These are phyloP conservation scores for Globisporangium paroecandrum DNA, from an alignment of 352 stramenopile species.

Conservation along the genomic window DNA sequence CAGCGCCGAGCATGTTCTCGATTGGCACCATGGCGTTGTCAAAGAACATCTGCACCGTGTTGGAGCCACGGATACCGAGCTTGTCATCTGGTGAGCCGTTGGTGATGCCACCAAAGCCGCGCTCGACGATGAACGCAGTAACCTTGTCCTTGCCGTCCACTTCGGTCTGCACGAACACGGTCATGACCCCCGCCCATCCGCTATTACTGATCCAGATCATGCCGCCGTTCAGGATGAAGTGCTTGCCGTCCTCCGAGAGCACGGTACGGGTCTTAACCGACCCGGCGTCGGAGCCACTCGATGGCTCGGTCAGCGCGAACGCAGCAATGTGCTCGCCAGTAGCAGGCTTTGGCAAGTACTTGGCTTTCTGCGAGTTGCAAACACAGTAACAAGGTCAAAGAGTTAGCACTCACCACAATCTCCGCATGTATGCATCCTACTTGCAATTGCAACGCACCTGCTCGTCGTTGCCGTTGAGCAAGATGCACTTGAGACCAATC, in stretches of 20 bases:
- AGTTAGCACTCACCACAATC: constrained; percentile 2
- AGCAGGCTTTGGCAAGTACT: constrained; percentile 90
- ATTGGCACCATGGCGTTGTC: constrained; percentile 94
- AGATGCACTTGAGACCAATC: constrained; percentile 84
- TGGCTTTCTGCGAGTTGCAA: constrained; percentile 50
- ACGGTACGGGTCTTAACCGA: constrained; percentile 90
- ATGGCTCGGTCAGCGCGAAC: constrained; percentile 90
- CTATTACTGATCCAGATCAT: constrained; percentile 99
- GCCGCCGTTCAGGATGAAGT: constrained; percentile 90
- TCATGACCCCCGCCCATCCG: constrained; percentile 94
- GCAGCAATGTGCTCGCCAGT: constrained; percentile 81
- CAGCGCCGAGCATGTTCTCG: constrained; percentile 87
- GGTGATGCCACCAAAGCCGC: constrained; percentile 88
- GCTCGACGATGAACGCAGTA: constrained; percentile 97
- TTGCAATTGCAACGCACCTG: constrained; percentile 23
- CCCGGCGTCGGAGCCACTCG: constrained; percentile 85
- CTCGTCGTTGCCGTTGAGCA: constrained; percentile 81
- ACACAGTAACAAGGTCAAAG: background rate
- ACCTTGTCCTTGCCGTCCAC: constrained; percentile 97
- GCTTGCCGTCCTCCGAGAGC: constrained; percentile 87
- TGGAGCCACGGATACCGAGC: constrained; percentile 96
- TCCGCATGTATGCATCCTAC: background rate
- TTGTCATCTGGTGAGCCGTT: constrained; percentile 95
- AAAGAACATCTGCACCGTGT: constrained; percentile 95
- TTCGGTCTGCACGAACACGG: constrained; percentile 96